Conservation (phyloP, 2,329 filamentous ascomycete species). For the Fulvia fulva region DNA sequence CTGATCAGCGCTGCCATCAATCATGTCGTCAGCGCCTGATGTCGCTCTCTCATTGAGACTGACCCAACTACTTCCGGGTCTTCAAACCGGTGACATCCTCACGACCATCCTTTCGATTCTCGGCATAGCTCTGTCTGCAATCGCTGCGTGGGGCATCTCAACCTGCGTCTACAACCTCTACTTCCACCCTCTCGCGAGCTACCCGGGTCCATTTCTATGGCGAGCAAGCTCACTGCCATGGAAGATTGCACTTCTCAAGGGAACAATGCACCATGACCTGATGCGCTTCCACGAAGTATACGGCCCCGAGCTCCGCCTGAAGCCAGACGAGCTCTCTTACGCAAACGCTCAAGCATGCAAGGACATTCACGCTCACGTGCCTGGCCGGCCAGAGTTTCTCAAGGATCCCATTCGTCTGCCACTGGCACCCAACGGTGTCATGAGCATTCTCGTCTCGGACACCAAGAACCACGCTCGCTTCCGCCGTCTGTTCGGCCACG, state of each 20-base stretch:
- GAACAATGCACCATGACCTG: neutral
- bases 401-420: neutral
- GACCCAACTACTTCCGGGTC: neutral
- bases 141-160: conserved; percentile 10
- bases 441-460: neutral
- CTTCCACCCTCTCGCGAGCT: conserved; percentile 29
- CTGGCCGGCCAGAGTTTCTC: neutral
- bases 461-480: neutral
- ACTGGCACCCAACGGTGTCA: neutral
- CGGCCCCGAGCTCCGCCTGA: conserved; percentile 44
- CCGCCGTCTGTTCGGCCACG: neutral
- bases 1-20: neutral
- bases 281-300: conserved; percentile 33
- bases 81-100: neutral
- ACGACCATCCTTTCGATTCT: neutral
- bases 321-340: conserved; percentile 47
- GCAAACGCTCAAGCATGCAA: conserved; percentile 38
- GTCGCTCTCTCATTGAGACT: neutral
- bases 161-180: conserved; percentile 41
- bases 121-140: conserved; percentile 6
- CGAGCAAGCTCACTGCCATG: conserved; percentile 2
- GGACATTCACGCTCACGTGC: conserved; percentile 40
- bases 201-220: conserved; percentile 5
- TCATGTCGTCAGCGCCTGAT: neutral
- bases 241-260: neutral